Percentiles rank a stretch among this genome's conserved stretches.
Evolutionary conservation across 2,329 filamentous ascomycete genomes (phyloP).

Genomic region (Aspergillus novoparasiticus): DNA sequence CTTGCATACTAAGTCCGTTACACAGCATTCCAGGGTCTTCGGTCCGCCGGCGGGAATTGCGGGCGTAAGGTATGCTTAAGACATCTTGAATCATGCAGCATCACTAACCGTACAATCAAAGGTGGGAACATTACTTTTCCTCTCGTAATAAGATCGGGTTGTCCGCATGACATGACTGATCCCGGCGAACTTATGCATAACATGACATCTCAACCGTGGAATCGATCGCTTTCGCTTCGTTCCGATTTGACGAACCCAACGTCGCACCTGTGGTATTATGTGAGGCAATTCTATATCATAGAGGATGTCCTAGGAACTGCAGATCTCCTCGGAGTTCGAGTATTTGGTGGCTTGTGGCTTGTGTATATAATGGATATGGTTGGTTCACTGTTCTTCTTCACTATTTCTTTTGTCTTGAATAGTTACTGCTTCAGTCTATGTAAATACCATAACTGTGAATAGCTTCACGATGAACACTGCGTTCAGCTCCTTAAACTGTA

Average conservation of each 20-base stretch:
- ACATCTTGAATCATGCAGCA: neutral
- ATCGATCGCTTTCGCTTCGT: neutral
- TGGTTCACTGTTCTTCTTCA: neutral
- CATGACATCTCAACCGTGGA: constrained; percentile 1
- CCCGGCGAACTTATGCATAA: neutral
- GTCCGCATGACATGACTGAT: neutral
- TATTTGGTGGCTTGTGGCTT: neutral
- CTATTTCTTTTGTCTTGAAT: no score
- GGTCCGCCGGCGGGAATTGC: neutral
- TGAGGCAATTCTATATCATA: neutral
- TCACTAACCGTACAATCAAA: neutral
- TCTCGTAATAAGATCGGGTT: neutral
- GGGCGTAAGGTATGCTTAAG: neutral
- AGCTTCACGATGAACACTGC: neutral
- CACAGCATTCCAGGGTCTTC: neutral
- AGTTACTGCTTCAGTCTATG: neutral
- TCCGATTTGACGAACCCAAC: neutral
- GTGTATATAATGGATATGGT: neutral
- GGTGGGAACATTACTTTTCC: neutral
- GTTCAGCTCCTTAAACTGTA: neutral
- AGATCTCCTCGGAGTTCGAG: neutral
- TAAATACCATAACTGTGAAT: neutral
- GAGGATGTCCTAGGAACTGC: neutral
- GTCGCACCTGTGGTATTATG: neutral
- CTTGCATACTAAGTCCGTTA: neutral